Percentiles rank a stretch among this genome's conserved stretches.
Conservation (phyloP, 2,329 filamentous ascomycete species). For the Geosmithia putterillii region DNA sequence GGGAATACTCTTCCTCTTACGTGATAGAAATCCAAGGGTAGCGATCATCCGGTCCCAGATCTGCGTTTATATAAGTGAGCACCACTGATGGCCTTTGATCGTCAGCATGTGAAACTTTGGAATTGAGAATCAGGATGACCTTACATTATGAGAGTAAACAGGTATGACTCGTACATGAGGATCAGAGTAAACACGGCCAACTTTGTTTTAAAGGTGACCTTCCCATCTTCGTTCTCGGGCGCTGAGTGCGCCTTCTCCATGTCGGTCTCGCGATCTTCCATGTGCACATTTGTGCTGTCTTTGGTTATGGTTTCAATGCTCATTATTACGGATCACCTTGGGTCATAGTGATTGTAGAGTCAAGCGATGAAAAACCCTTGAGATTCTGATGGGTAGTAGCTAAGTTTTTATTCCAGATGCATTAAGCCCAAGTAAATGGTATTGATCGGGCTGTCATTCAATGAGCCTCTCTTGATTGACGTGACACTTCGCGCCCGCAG, state of each 20-base stretch:
- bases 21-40: slow-evolving; percentile 19
- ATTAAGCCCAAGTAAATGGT: no score
- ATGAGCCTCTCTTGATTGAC: no score
- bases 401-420: no score
- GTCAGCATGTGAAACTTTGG: no score
- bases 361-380: no score
- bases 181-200: slow-evolving; percentile 8
- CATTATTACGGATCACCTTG: no score
- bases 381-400: no score
- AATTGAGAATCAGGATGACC: neutral
- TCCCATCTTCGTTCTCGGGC: slow-evolving; percentile 4
- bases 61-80: slow-evolving; percentile 18
- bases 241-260: neutral
- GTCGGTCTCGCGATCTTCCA: neutral
- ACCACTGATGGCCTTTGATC: slow-evolving; percentile 13
- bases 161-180: slow-evolving; percentile 9
- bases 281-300: neutral
- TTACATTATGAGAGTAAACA: slow-evolving; percentile 9
- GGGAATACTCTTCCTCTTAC: no score
- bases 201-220: slow-evolving; percentile 8
- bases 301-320: neutral
- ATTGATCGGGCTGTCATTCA: no score
- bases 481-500: no score
- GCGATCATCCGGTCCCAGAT: slow-evolving; percentile 17
- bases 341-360: no score